Conservation (phyloP, 1,139 yeast genomes). For the Yamadazyma aaseri region DNA sequence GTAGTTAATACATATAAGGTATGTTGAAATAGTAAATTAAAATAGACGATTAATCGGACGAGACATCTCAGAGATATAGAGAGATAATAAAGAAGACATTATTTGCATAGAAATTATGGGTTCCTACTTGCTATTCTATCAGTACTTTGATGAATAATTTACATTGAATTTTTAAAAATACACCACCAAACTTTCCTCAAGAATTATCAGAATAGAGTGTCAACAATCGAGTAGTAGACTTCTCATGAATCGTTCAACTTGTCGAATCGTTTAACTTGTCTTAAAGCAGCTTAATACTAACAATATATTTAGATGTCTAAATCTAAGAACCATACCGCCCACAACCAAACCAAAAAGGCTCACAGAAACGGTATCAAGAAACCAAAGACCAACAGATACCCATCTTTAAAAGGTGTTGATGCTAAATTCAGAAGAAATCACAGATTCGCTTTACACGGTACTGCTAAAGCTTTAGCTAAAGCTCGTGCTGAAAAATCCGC, state of each 20-base stretch:
- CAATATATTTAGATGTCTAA: slow-evolving; percentile 67
- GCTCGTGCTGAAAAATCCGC: slow-evolving; percentile 51
- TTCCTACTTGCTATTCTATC: no score
- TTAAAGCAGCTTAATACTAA: slow-evolving; percentile 13
- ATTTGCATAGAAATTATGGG: no score
- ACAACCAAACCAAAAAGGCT: slow-evolving; percentile 99
- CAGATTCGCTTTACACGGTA: slow-evolving; percentile 98
- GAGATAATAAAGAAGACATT: no score
- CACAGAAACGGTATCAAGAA: slow-evolving; percentile 99
- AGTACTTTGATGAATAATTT: no score
- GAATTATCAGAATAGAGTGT: no score
- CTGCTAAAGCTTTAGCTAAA: slow-evolving; percentile 89
- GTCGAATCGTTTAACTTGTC: no score
- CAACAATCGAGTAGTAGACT: no score
- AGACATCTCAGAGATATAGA: no score
- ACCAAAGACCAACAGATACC: slow-evolving; percentile 97
- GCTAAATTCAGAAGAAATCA: slow-evolving; percentile 99
- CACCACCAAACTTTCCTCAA: no score
- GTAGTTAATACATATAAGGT: slow-evolving; percentile 12
- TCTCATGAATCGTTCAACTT: no score
- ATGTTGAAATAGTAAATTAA: slow-evolving; percentile 7
- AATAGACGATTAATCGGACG: no score
- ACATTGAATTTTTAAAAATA: no score
- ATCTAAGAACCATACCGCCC: slow-evolving; percentile 99
- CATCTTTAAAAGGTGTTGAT: slow-evolving; percentile 98